A percentile compares a stretch with the other conserved stretches of the same genome.
Conservation (phyloP, 106 monocot genomes). For the Narthecium ossifragum region DNA sequence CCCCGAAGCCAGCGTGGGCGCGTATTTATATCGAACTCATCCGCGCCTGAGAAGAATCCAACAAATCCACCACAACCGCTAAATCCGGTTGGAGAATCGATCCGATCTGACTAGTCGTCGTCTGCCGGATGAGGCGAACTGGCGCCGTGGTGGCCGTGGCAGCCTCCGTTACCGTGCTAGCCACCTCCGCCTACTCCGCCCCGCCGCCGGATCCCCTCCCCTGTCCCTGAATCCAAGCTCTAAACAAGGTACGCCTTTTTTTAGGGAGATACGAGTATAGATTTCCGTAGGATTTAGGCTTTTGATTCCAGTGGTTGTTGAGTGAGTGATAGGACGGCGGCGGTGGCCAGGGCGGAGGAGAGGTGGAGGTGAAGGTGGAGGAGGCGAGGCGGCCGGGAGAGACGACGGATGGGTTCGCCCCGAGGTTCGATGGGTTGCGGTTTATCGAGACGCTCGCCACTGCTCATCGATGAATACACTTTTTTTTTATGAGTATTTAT, state of each 20-base stretch:
- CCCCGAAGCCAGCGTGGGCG: too few species aligned
- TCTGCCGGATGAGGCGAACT: conserved; percentile 4
- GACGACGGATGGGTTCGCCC: conserved; percentile 27
- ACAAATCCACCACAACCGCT: too few species aligned
- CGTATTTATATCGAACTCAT: too few species aligned
- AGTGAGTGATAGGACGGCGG: too few species aligned
- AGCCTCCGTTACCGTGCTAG: conserved; percentile 3
- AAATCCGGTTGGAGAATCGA: too few species aligned
- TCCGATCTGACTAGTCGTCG: too few species aligned
- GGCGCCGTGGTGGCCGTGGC: conserved; percentile 7
- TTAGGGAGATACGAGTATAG: too few species aligned
- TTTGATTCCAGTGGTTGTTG: too few species aligned
- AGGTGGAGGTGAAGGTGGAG: neutral
- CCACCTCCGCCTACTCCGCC: conserved; percentile 1
- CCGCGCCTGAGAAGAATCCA: too few species aligned
- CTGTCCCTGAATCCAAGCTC: neutral
- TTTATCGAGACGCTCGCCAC: conserved; percentile 50
- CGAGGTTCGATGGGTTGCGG: conserved; percentile 45
- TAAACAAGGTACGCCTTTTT: neutral
- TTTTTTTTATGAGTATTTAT: neutral
- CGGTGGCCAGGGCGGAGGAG: too few species aligned
- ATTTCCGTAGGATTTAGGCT: too few species aligned
- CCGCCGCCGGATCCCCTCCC: neutral
- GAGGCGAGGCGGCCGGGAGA: neutral
- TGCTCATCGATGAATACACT: conserved; percentile 34